Evolutionary conservation across 192 early-diverging fungal species (phyloP), one percentile per base, ranked within the genome.

Genomic region (Coemansia sp.): DNA sequence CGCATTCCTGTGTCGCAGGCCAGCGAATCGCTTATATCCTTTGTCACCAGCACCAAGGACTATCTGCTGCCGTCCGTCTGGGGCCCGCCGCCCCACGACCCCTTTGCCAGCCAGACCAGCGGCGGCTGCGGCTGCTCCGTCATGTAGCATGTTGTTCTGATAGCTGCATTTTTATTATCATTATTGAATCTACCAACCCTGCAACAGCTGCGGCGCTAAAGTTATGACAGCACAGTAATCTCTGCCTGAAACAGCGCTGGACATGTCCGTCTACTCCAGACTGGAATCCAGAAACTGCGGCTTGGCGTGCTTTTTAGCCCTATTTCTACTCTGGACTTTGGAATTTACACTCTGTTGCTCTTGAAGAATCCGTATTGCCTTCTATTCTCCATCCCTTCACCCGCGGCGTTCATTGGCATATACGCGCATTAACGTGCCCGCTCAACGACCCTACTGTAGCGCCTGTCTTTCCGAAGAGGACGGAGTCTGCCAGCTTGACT

Each of bases 1-100:
- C 87, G 89, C 31, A 88, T 93, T 19, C 76, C 88, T 31, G 87
- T 90, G 28, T 91, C 91, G 34, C 88, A 91, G 58, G 89, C 91
- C 28, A 75, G 81, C 71, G 74, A 80, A 54, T 69, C 84, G 68
- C 75, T 87, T 56, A 87, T 85, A 62, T 71, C 78, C 54, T 87
- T 79, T 57, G 80, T 78, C 24, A 79, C 71, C 58, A 77, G 65
- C 64, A 87, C 86, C 68, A 85, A 84, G 70, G 86, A 87, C 79
- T 82, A 76, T 41, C 68, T 87, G 18, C 60, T 87, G 72, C 86
- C 86, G 12, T 84, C 72, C 21, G 70, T 83, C 55, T 87, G 86
- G 86, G 86, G 86, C 8, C 76, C 72, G 31, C 83, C 86, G 58
- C 65, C 84, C 19, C 81, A 84, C 62, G 86, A 87, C 74, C 86